Evolutionary conservation across 192 early-diverging fungal species (phyloP).

Genomic region (Paraglomus occultum): DNA sequence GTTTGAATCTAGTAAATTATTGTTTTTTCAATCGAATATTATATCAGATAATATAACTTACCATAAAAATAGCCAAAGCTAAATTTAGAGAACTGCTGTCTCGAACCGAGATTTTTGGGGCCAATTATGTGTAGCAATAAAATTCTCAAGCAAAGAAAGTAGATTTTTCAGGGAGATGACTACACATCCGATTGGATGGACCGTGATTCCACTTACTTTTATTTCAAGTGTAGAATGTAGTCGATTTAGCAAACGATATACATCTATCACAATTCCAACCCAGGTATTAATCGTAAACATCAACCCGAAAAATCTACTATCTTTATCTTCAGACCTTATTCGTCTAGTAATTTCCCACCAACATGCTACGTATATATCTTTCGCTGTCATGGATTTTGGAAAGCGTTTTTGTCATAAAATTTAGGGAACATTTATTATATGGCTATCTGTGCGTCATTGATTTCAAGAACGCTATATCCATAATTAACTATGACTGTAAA

Average conservation of each 20-base stretch:
- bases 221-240: background rate
- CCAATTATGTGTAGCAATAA: background rate
- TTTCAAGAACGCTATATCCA: too few relatives aligned
- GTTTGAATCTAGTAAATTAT: too few relatives aligned
- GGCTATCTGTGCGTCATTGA: too few relatives aligned
- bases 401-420: too few relatives aligned
- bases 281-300: background rate
- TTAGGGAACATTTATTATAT: too few relatives aligned
- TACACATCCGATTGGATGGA: background rate
- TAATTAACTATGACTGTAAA: too few relatives aligned
- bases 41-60: too few relatives aligned
- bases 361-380: too few relatives aligned
- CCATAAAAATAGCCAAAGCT: background rate
- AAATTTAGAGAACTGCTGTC: background rate
- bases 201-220: slow-evolving; percentile 5
- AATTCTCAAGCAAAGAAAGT: slow-evolving; percentile 11
- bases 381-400: too few relatives aligned
- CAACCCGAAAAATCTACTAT: too few relatives aligned
- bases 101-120: slow-evolving; percentile 1
- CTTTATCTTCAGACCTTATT: slow-evolving; percentile 17
- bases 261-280: background rate
- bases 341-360: slow-evolving; percentile 11
- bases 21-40: too few relatives aligned
- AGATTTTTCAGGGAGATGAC: slow-evolving; percentile 14
- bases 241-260: background rate